Base-by-base conservation (phyloP, 2,329 filamentous ascomycete species). In the Fusarium denticulatum region DNA sequence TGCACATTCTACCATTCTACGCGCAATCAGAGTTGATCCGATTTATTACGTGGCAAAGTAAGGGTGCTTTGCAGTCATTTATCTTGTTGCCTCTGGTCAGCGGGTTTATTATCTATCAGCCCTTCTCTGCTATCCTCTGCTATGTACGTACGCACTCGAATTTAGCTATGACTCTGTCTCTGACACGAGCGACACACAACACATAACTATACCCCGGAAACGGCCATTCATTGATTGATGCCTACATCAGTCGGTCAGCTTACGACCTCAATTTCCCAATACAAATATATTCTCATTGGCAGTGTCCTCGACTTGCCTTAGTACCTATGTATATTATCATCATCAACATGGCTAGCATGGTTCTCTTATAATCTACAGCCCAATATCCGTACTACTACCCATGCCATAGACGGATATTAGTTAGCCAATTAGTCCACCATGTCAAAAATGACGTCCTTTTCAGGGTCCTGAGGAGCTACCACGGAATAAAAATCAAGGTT, bases 401-500 rank as follows among this genome's bases (percentile, higher is more conserved):
- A 55, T 45, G 26, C 22, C 30, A 40, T 36, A n/a, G 22, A 64
- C 22, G 26, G 45, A 47, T 47, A 26, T 47, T 28, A 47, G 20
- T 47, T 42, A 53, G 57, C 63, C 55, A 67, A 67, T 47, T 63
- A 30, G 30, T 39, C 43, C 28, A 52, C 57, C 53, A 49, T 71
- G 56, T 43, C 28, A 24, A 53, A 28, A 67, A 71, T 72, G 57
- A 71, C 65, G 65, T 73, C 46, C 60, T 52, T 57, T 52, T 37
- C 50, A 64, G 52, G 32, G 52, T 55, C 65, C 46, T 39, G 20
- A 28, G 65, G 52, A 47, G 67, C 62, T 59, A 59, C 32, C 24
- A 61, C 40, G 56, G 67, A 66, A 43, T 34, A 65, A n/a, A 72
- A 71, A 67, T 32, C 71, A 73, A 64, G 67, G 74, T 74, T 74